Conservation (phyloP, 2,329 filamentous ascomycete species). For the Nemania serpens region DNA sequence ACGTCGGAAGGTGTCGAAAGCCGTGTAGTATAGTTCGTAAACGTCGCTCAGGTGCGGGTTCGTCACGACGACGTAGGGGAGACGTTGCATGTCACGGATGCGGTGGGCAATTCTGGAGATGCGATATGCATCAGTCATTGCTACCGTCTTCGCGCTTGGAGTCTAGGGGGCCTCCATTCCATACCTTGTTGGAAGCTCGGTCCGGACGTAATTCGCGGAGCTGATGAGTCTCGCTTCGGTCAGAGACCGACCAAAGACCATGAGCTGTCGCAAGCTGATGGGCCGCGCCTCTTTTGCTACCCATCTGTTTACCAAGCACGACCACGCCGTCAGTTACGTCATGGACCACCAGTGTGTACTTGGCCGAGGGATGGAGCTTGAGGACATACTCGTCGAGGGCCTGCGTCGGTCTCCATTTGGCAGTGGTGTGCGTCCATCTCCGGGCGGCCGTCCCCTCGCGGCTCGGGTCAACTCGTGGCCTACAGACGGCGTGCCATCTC, state of each 20-base stretch:
- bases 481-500: constrained; percentile 22
- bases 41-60: constrained; percentile 93
- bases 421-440: constrained; percentile 39
- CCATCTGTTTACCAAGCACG: constrained; percentile 67
- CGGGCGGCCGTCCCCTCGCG: constrained; percentile 27
- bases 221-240: constrained; percentile 88
- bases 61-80: constrained; percentile 95
- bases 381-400: constrained; percentile 65
- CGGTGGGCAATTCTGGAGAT: constrained; percentile 79
- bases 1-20: constrained; percentile 90
- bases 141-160: not conserved
- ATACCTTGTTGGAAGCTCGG: constrained; percentile 85
- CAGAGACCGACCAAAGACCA: constrained; percentile 93
- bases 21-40: constrained; percentile 94
- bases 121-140: not conserved
- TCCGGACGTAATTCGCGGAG: constrained; percentile 96
- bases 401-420: constrained; percentile 66
- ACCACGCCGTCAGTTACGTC: constrained; percentile 17
- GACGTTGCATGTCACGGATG: constrained; percentile 93
- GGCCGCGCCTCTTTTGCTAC: constrained; percentile 88
- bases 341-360: not conserved
- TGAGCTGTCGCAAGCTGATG: constrained; percentile 95
- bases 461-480: not conserved
- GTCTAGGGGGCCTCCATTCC: no score
- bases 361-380: constrained; percentile 10